Evolutionary conservation across 352 stramenopile genomes (phyloP), one percentile per base, ranked within the genome.

Genomic region (Phytophthora hibernalis): DNA sequence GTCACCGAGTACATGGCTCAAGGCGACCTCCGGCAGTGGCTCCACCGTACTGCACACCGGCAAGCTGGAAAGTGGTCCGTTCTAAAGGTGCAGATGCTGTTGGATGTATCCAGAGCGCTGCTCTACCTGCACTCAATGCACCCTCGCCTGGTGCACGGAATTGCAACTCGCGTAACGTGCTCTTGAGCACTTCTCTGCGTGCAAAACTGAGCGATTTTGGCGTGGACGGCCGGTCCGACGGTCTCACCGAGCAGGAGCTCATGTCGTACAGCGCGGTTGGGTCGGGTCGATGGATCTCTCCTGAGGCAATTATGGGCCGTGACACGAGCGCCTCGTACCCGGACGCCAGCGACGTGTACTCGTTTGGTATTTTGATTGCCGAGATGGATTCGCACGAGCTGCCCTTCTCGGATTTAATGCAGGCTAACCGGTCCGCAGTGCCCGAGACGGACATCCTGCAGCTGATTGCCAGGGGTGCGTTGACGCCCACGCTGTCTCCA

Each of bases 1-100:
- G 65, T 94, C 26, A 92, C 81, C 9, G 82, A 92, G 74, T 92
- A 91, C 67, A 87, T 92, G 83, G 55, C 77, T 21, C 68, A 81
- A 61, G 83, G 85, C 10, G 82, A 93, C 48, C 66, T 93, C 24
- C 80, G 85, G 1, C 82, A 87, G n/a, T 87, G 80, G 72, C 79
- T 93, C 52, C 83, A 88, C 55, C 79, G 77, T 44, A 85, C 68
- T 26, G 58, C 72, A 6, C 48, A 40, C 20, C 72, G 71, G 10
- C 67, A 85, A 33, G 65, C 68, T 16, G 80, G 82, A 22, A 74
- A 71, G n/a, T 91, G 80, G 82, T 74, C 74, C 1, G 62, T 81
- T 2, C 48, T 42, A 9, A 91, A 91, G 69, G 30, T 89, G 31
- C 76, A 89, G 51, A 88, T 91, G 69, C 55, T 91, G 30, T 42